Evolutionary conservation across 2,329 filamentous ascomycete genomes (phyloP), one percentile per base, ranked within the genome.

Genomic region (Sphaerostilbella broomeana): DNA sequence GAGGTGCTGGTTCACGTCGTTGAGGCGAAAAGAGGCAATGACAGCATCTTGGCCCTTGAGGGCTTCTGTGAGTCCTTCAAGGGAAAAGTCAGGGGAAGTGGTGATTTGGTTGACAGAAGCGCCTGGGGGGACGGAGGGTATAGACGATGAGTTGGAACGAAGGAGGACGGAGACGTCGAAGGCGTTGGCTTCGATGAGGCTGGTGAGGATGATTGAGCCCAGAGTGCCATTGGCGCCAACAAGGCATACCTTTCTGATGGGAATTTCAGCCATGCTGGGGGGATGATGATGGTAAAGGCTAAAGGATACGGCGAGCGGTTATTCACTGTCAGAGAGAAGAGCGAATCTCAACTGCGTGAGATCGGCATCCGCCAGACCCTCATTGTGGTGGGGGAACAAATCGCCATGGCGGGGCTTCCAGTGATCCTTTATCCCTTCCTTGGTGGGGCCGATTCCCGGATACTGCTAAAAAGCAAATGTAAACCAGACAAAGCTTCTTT

Each of bases 1-100:
- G 5, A 63, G 44, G 35, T 63, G 60, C 39, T 58, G 53, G 20
- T 64, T 62, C 27, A 79, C 62, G 7, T 73, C 62, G n/a, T 64
- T 46, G 22, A 62, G 49, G 1, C 56, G 58, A 25, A 64, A 54
- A 0, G 57, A 56, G 6, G 58, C 56, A 26, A 81, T 54, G 15
- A 81, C 65, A 9, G 73, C 79, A 49, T 81, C 77, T 38, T 78
- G 69, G 11, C 69, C 73, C 26, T 63, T 49, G 35, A 83, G 66
- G 0, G 69, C 70, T 1, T 61, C 43, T 4, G 60, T 64, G 6
- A 83, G 50, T 11, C 55, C 56, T 1, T 58, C 49, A n/a, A 59
- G 45, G 5, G 50, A 38, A 32, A 63, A 50, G 17, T 52, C 51
- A 12, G 55, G 51, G 4, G 54, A 51, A 31, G 62, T 49, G 39